A percentile compares a stretch with the other conserved stretches of the same genome.
Conservation (phyloP, 306 rosid genomes). For the Elaeagnus macrophylla region DNA sequence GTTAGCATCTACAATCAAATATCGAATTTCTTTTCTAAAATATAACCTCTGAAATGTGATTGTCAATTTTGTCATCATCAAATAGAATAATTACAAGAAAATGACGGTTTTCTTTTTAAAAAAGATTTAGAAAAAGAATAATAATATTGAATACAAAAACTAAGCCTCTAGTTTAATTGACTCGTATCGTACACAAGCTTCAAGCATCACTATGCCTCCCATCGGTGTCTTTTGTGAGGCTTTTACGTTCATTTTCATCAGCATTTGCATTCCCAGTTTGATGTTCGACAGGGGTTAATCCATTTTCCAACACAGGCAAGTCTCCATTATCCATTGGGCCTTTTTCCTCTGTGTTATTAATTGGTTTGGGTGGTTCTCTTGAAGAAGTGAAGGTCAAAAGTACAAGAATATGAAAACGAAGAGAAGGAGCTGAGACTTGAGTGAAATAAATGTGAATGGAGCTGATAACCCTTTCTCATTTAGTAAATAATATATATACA, state of each 20-base stretch:
- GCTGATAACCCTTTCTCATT: too few relatives aligned
- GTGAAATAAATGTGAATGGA: too few relatives aligned
- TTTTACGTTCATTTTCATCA: conserved; percentile 29
- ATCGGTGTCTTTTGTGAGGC: conserved; percentile 25
- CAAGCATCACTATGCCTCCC: conserved; percentile 28
- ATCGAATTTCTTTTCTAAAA: too few relatives aligned
- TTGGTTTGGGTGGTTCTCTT: conserved; percentile 59
- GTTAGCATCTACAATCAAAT: too few relatives aligned
- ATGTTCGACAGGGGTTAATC: conserved; percentile 35
- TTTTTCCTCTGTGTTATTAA: conserved; percentile 38
- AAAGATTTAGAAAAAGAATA: background rate
- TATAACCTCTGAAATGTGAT: too few relatives aligned
- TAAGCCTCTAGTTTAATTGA: background rate
- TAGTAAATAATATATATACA: too few relatives aligned
- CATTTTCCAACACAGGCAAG: conserved; percentile 46
- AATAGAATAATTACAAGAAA: too few relatives aligned
- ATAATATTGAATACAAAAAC: conserved; percentile 18
- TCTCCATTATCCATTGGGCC: conserved; percentile 48
- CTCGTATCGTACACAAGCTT: conserved; percentile 17
- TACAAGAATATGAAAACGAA: conserved; percentile 20
- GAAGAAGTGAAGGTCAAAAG: conserved; percentile 54
- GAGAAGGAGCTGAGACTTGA: too few relatives aligned
- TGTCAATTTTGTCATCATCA: too few relatives aligned
- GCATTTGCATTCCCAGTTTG: conserved; percentile 23
- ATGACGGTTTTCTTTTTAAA: too few relatives aligned